phyloP scores from a whole-genome alignment of 495 filamentous ascomycete species.

The Aspergillus nanangensis region DNA sequence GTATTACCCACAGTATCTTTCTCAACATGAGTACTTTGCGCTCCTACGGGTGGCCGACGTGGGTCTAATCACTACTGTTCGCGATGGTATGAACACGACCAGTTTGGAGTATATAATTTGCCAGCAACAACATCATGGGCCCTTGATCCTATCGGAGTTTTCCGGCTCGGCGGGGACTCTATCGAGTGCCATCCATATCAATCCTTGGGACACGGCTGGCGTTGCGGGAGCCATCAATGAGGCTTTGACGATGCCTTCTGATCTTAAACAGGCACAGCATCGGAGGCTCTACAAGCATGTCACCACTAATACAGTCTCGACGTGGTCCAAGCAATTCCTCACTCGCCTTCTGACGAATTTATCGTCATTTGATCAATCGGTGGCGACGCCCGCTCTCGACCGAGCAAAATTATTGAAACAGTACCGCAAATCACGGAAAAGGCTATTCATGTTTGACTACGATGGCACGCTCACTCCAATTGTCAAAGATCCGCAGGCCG shows the following conservation, averaged over 20 bases:
- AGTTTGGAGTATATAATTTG: constrained; percentile 90
- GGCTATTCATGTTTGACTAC: constrained; percentile 97
- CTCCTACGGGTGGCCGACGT: constrained; percentile 82
- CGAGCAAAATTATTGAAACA: constrained; percentile 60
- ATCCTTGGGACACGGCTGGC: constrained; percentile 82
- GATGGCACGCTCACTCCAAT: constrained; percentile 98
- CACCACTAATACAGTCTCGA: constrained; percentile 73
- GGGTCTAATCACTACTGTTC: constrained; percentile 84
- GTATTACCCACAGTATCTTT: constrained; percentile 88
- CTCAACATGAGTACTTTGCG: constrained; percentile 84
- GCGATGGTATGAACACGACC: constrained; percentile 96
- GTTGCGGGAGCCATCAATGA: constrained; percentile 76
- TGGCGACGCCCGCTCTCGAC: constrained; percentile 77
- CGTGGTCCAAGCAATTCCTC: constrained; percentile 75
- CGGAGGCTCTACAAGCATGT: constrained; percentile 73
- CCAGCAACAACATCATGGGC: constrained; percentile 77
- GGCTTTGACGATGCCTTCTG: constrained; percentile 67
- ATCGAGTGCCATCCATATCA: constrained; percentile 83
- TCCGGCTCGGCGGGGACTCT: constrained; percentile 88
- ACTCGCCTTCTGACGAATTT: constrained; percentile 73
- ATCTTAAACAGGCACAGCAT: constrained; percentile 50
- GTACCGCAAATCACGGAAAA: constrained; percentile 66
- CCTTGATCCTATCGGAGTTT: constrained; percentile 91
- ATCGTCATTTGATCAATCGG: constrained; percentile 66
- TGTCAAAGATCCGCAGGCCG: constrained; percentile 79